phyloP scores from a whole-genome alignment of 139 green algal species.

The Tetradesmus obliquus region DNA sequence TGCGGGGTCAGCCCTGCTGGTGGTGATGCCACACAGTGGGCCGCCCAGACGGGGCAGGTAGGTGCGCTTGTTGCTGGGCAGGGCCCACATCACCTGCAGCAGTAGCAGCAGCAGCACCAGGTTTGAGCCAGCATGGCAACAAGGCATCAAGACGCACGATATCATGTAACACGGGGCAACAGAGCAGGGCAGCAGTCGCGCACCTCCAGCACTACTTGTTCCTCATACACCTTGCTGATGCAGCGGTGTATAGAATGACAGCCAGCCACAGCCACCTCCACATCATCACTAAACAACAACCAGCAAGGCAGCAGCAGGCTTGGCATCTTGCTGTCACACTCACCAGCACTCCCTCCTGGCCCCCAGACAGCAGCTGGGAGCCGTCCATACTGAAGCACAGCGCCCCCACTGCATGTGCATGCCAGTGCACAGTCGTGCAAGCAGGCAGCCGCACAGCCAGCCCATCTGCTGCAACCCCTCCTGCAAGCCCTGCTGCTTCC shows the following conservation, averaged over 20 bases:
- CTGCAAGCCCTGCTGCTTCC: not conserved
- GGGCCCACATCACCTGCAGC: constrained; percentile 79
- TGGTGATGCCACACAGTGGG: constrained; percentile 62
- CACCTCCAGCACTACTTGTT: not conserved
- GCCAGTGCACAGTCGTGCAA: constrained; percentile 88
- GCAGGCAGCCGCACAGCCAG: constrained; percentile 10
- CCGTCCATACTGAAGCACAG: constrained; percentile 84
- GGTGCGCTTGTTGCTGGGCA: constrained; percentile 51
- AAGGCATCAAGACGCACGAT: too few species aligned
- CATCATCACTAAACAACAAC: not conserved
- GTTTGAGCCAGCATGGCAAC: too few species aligned
- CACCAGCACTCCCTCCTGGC: constrained; percentile 84
- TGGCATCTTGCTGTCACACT: not conserved
- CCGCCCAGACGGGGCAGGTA: constrained; percentile 78
- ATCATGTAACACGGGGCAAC: too few species aligned
- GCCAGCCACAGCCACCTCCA: not conserved
- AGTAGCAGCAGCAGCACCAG: not conserved
- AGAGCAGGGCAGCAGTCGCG: not conserved
- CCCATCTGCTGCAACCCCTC: not conserved
- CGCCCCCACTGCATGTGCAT: constrained; percentile 75
- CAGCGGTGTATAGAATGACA: not conserved
- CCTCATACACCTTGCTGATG: not conserved
- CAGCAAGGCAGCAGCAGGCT: too few species aligned
- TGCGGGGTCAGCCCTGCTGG: constrained; percentile 61
- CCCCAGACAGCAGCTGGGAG: constrained; percentile 85